Evolutionary conservation across 2,329 filamentous ascomycete species (phyloP), one percentile per base, ranked within the genome.

Genomic region (Diplodia seriata): DNA sequence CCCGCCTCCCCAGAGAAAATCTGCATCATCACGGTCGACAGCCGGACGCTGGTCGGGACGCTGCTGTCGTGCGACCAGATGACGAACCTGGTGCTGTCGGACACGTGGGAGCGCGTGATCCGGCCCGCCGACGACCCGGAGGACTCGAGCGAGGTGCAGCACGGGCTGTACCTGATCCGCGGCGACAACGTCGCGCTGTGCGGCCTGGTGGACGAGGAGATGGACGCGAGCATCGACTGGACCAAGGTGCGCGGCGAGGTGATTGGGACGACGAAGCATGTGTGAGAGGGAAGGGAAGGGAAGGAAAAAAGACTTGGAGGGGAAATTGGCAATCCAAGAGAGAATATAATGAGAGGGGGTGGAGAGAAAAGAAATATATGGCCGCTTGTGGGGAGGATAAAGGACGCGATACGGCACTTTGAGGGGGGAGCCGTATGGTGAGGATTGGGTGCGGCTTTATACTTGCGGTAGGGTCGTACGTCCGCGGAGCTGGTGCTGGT

Each of bases 171-270:
- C 78, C 86, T 99, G 68, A 91, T 99, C 68, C 87, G 95, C 69
- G 95, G 95, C 64, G 95, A 99, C 78, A 97, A 96, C 76, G 94
- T 99, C 57, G 94, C 93, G 70, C 85, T 96, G 18, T 91, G 95
- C 68, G 95, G 95, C 2, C 83, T 96, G 68, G 90, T 99, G 38
- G 93, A 99, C 78, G 94, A 97, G 80, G 86, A 91, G 73, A 83
- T 98, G 69, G 95, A 99, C 81, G 86, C 85, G 49, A 93, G 90
- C 74, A 98, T 99, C 76, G 90, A 97, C 81, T 99, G 95, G 95
- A 85, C 86, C 23, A 90, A 96, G 79, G 95, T 99, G 49, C 90
- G 91, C 77, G 94, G 94, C 4, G 88, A 90, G 69, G 88, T 91
- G 36, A 91, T 98, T 74, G 92, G 92, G 68, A 89, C 89, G 65